A percentile compares a stretch with the other conserved stretches of the same genome.
Conservation (phyloP, 2,329 filamentous ascomycete genomes). For the Pseudogymnoascus sp. region DNA sequence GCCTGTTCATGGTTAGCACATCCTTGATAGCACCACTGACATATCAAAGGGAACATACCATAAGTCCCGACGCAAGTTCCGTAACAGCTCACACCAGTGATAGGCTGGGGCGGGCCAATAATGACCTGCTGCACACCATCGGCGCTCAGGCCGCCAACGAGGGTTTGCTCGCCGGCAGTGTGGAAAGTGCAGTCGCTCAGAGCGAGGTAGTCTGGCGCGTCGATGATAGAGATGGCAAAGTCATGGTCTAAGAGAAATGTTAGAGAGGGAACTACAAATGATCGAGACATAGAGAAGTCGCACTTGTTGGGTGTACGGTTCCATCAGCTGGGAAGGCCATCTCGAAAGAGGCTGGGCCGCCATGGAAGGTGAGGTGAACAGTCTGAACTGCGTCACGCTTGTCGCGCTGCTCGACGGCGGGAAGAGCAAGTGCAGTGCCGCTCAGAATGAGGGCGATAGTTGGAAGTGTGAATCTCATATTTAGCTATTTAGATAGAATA, state of each 20-base stretch:
- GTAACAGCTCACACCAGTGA: constrained; percentile 37
- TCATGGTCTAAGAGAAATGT: constrained; percentile 30
- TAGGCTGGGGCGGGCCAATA: constrained; percentile 38
- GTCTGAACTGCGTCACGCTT: neutral
- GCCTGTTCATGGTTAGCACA: neutral
- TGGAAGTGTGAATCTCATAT: constrained; percentile 2
- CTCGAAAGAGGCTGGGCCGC: constrained; percentile 35
- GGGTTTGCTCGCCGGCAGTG: constrained; percentile 27
- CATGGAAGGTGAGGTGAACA: constrained; percentile 35
- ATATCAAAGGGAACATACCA: constrained; percentile 22
- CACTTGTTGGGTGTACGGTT: constrained; percentile 32
- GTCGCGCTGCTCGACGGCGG: neutral
- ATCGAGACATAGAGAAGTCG: constrained; percentile 9
- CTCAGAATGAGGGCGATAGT: neutral
- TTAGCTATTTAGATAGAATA: neutral
- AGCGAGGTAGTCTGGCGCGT: constrained; percentile 38
- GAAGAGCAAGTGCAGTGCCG: neutral
- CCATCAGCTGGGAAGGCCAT: constrained; percentile 38
- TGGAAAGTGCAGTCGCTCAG: constrained; percentile 37
- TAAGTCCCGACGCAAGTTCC: constrained; percentile 37
- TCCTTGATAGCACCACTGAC: neutral
- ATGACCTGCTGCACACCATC: constrained; percentile 29
- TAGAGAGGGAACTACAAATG: neutral
- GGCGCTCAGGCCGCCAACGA: constrained; percentile 29
- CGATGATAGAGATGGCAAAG: constrained; percentile 35